Evolutionary conservation across 129 eudicot species (phyloP).

Genomic region (Heracleum sosnowskyi): DNA sequence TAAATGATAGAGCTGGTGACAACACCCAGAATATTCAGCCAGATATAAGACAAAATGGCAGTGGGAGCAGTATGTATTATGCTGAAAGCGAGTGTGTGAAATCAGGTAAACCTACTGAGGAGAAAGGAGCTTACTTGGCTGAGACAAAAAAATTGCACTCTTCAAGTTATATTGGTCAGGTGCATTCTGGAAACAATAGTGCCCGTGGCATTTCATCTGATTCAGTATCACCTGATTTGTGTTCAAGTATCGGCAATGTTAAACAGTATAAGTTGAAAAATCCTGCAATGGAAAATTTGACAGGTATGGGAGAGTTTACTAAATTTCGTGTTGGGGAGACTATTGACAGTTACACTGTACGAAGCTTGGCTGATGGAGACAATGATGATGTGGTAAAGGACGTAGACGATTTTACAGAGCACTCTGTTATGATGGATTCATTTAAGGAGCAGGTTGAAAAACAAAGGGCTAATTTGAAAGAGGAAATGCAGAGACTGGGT

Average conservation of each 20-base stretch:
- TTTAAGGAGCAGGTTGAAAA: constrained; percentile 29
- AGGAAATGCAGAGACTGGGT: constrained; percentile 51
- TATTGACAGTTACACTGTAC: constrained; percentile 9
- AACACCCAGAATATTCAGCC: constrained; percentile 19
- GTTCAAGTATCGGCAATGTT: constrained; percentile 15
- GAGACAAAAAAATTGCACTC: constrained; percentile 8
- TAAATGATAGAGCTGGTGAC: constrained; percentile 12
- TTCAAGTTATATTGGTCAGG: constrained; percentile 13
- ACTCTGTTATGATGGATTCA: constrained; percentile 17
- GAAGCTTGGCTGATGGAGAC: constrained; percentile 21
- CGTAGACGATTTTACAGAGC: constrained; percentile 19
- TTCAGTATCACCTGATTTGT: constrained; percentile 15
- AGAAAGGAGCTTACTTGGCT: constrained; percentile 17
- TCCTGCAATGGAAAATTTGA: constrained; percentile 16
- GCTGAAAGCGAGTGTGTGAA: constrained; percentile 26
- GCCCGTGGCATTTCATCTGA: constrained; percentile 15
- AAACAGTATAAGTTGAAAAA: constrained; percentile 23
- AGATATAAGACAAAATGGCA: constrained; percentile 20
- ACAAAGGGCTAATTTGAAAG: constrained; percentile 49
- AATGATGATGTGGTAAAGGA: constrained; percentile 11
- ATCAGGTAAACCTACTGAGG: constrained; percentile 15
- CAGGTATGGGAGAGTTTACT: constrained; percentile 8
- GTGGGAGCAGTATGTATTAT: constrained; percentile 19
- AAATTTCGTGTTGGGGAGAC: constrained; percentile 23
- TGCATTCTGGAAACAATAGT: constrained; percentile 8